Evolutionary conservation across 345 rosid species (phyloP).

Genomic region (Eucalyptus microcorys): DNA sequence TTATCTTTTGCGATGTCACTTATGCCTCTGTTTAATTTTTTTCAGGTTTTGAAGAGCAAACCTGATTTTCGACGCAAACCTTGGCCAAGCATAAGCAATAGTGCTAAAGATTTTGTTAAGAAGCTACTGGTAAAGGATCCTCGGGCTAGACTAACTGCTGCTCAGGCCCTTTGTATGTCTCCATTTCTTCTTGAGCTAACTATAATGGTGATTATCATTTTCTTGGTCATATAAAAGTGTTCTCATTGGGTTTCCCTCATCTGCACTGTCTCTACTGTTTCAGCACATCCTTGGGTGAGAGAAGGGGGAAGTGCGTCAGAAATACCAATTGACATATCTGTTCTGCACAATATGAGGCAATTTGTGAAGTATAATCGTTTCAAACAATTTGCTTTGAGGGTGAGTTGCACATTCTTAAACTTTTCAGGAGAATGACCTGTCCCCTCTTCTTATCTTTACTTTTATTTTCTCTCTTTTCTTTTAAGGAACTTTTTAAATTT

Average conservation of each 20-base stretch:
- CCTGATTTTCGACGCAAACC: conserved; percentile 95
- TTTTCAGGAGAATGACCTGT: not conserved
- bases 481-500: not conserved
- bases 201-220: not conserved
- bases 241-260: not conserved
- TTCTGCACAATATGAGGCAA: conserved; percentile 33
- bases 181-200: not conserved
- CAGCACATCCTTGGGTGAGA: conserved; percentile 58
- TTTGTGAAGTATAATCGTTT: conserved; percentile 40
- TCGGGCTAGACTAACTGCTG: conserved; percentile 85
- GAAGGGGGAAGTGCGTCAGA: conserved; percentile 46
- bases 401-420: not conserved
- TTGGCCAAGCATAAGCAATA: conserved; percentile 76
- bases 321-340: conserved; percentile 44
- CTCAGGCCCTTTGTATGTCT: conserved; percentile 47
- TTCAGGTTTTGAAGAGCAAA: conserved; percentile 37
- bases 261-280: not conserved
- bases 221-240: not conserved
- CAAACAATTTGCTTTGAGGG: conserved; percentile 46
- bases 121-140: conserved; percentile 96
- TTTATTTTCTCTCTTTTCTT: not conserved
- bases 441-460: not conserved
- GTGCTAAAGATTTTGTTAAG: conserved; percentile 89
- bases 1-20: not conserved
- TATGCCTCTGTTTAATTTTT: not conserved